Conservation (phyloP, 371 early-diverging fungal species). For the Rhizopus microsporus region DNA sequence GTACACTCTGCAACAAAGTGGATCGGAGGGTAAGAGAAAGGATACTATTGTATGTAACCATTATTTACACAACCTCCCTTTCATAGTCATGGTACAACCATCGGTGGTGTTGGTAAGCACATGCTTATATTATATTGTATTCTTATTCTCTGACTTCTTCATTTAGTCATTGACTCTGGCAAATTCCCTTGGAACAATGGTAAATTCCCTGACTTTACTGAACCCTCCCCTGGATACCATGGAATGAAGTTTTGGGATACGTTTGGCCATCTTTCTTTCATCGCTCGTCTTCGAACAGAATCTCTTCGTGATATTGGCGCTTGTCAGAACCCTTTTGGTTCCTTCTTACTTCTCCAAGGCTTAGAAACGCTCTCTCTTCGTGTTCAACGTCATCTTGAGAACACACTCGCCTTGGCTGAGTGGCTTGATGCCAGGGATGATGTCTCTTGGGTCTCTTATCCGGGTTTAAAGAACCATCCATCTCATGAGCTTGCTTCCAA, state of each 20-base stretch:
- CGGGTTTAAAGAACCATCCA: slow-evolving; percentile 75
- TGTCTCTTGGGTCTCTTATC: slow-evolving; percentile 79
- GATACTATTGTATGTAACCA: slow-evolving; percentile 3
- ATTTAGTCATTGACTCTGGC: slow-evolving; percentile 72
- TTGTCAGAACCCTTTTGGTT: slow-evolving; percentile 82
- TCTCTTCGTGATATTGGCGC: slow-evolving; percentile 80
- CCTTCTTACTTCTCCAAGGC: slow-evolving; percentile 83
- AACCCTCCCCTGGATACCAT: slow-evolving; percentile 83
- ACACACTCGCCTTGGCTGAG: slow-evolving; percentile 74
- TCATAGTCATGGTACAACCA: slow-evolving; percentile 75
- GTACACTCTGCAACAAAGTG: slow-evolving; percentile 91
- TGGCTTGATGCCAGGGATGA: slow-evolving; percentile 74
- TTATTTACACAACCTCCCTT: neutral
- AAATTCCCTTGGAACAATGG: slow-evolving; percentile 88
- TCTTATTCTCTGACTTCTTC: neutral
- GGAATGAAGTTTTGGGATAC: slow-evolving; percentile 85
- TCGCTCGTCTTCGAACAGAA: slow-evolving; percentile 78
- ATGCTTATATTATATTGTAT: neutral
- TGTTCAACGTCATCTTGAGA: slow-evolving; percentile 82
- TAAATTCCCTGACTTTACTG: slow-evolving; percentile 84
- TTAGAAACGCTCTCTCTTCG: slow-evolving; percentile 87
- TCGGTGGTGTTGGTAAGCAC: slow-evolving; percentile 75
- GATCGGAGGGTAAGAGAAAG: slow-evolving; percentile 61
- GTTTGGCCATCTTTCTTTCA: slow-evolving; percentile 73
- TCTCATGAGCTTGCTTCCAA: slow-evolving; percentile 76